These are phyloP conservation scores for Plasmodium cynomolgi DNA, from an alignment of 169 alveolate species.

Conservation along the genomic window DNA sequence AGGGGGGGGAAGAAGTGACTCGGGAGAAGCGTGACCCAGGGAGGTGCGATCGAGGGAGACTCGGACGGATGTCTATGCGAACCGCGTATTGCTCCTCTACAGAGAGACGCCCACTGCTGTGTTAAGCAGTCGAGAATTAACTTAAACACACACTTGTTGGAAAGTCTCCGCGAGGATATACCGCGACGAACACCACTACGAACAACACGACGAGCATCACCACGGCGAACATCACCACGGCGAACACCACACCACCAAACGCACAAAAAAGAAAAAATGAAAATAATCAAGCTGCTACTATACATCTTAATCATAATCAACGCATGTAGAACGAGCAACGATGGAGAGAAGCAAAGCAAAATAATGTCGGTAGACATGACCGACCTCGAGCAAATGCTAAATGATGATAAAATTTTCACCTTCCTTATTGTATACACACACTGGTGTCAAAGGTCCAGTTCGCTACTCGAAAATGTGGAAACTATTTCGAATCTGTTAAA, in stretches of 20 bases:
- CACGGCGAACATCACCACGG: no score
- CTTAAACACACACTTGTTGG: not conserved
- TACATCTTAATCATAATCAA: slow-evolving; percentile 16
- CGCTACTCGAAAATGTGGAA: slow-evolving; percentile 39
- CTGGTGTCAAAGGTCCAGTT: slow-evolving; percentile 49
- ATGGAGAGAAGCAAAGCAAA: not conserved
- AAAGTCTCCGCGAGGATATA: not conserved
- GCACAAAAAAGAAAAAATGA: not conserved
- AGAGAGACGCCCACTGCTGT: not conserved
- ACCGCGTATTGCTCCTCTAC: not conserved
- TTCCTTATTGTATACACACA: slow-evolving; percentile 58
- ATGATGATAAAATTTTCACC: slow-evolving; percentile 23
- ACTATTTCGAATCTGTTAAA: slow-evolving; percentile 35
- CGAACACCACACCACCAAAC: not conserved
- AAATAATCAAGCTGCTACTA: not conserved
- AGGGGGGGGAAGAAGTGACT: not conserved
- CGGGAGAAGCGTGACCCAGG: not conserved
- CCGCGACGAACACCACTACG: not conserved
- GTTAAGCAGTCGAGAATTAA: not conserved
- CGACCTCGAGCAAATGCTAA: slow-evolving; percentile 17
- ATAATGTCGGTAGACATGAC: slow-evolving; percentile 12
- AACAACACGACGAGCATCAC: not conserved
- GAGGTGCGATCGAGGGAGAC: not conserved
- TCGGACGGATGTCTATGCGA: not conserved
- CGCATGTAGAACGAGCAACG: not conserved